Evolutionary conservation across 2,329 filamentous ascomycete genomes (phyloP), one percentile per base, ranked within the genome.

Genomic region (Ophiostoma fasciatum): DNA sequence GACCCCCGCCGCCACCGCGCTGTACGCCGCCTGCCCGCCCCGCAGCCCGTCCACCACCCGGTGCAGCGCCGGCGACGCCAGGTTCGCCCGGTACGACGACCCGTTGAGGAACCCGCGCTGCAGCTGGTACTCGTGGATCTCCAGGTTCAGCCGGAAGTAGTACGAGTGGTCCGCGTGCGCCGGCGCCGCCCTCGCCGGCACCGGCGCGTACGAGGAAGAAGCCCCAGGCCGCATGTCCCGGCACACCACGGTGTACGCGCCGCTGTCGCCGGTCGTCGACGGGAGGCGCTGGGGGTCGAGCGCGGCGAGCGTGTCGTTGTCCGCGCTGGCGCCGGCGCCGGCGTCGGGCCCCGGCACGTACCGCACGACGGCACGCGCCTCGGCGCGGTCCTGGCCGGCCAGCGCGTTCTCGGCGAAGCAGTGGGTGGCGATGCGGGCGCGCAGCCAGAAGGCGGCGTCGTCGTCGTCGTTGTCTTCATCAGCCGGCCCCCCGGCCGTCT

Each of bases 391-490:
- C 53, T 54, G 41, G 51, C 62, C 47, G 45, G 61, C 50, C 21
- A 61, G 50, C 0, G 62, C 58, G 22, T 65, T 60, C 31, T 69
- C 61, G 7, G 66, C 63, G 47, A 76, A 76, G 47, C 72, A 77
- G 40, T 68, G 63, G 7, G 61, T 69, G 20, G 73, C 55, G 68
- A 77, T 74, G 31, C 65, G 62, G 0, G 74, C 73, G 17, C 77
- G 63, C 43, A 83, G 65, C 58, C 78, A 78, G 48, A 76, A 83
- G 7, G 70, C 59, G 13, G 64, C 50, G 11, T 70, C 58, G 10
- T 63, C 52, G 5, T 54, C 50, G 0, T 61, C 59, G 7, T 44
- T 63, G 33, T 68, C 66, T n/a, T n/a, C n/a, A n/a, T n/a, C n/a
- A n/a, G n/a, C n/a, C n/a, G n/a, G n/a, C n/a, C n/a, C n/a, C n/a